These are phyloP conservation scores for Ogataea degrootiae DNA, from an alignment of 805 yeast species.

Conservation along the genomic window DNA sequence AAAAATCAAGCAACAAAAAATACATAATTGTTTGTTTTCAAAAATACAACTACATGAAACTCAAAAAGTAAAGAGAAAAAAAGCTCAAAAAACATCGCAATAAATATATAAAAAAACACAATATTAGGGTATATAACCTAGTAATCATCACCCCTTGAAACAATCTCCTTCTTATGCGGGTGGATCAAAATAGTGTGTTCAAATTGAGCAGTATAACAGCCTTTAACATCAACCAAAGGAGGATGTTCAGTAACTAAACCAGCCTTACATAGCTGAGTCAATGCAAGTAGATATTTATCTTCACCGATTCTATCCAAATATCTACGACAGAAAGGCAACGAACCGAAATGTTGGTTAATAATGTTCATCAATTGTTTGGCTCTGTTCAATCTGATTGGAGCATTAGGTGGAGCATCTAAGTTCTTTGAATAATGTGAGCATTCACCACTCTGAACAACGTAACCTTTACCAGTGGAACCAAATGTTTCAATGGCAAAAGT, in stretches of 20 bases:
- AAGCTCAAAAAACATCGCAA: background rate
- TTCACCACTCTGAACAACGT: conserved; percentile 82
- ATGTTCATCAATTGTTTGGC: conserved; percentile 66
- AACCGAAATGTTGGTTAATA: conserved; percentile 82
- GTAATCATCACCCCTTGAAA: conserved; percentile 92
- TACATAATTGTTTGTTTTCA: too few relatives aligned
- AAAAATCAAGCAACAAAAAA: too few relatives aligned
- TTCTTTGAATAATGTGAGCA: conserved; percentile 86
- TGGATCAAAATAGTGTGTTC: conserved; percentile 92
- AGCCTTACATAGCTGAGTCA: conserved; percentile 76
- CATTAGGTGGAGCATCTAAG: conserved; percentile 41
- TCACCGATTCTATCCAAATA: conserved; percentile 89
- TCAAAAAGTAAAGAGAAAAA: background rate
- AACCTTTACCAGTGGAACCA: conserved; percentile 94
- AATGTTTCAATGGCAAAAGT: conserved; percentile 97
- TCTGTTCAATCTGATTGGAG: conserved; percentile 54
- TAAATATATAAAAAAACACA: background rate
- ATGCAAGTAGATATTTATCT: conserved; percentile 83
- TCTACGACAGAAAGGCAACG: conserved; percentile 94
- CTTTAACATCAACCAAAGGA: conserved; percentile 78
- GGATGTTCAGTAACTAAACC: conserved; percentile 94
- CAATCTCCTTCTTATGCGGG: conserved; percentile 89
- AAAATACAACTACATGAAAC: background rate
- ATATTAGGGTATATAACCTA: conserved; percentile 25
- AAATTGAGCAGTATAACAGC: conserved; percentile 91